Evolutionary conservation across 2,329 filamentous ascomycete species (phyloP).

Genomic region (Trichophyton simii): DNA sequence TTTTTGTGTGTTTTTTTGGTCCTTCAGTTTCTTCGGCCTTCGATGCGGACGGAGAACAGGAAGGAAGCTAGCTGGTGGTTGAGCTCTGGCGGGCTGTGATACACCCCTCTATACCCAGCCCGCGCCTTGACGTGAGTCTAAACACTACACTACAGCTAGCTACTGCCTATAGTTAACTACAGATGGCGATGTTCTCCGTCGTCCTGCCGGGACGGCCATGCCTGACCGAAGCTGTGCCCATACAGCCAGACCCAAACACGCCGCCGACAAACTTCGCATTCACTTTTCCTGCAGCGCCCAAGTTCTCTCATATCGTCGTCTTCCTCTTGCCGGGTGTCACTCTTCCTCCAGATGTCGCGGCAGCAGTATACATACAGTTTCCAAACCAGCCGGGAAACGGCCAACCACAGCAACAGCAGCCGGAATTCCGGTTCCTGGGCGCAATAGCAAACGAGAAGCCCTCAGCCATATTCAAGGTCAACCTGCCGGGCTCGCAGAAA

Average conservation of each 20-base stretch:
- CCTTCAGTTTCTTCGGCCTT: background rate
- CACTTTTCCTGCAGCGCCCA: conserved; percentile 49
- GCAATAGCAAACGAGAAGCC: conserved; percentile 83
- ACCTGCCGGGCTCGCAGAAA: conserved; percentile 15
- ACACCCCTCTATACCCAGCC: background rate
- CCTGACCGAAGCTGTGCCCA: conserved; percentile 41
- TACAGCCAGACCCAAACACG: conserved; percentile 41
- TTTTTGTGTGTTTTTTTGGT: background rate
- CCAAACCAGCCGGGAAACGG: conserved; percentile 32
- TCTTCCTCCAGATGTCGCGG: conserved; percentile 64
- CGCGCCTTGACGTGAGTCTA: background rate
- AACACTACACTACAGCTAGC: too few relatives aligned
- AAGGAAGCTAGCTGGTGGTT: background rate
- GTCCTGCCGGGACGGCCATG: conserved; percentile 49
- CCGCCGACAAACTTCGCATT: conserved; percentile 53
- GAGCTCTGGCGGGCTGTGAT: background rate
- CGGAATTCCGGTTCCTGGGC: conserved; percentile 72
- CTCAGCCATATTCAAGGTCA: conserved; percentile 77
- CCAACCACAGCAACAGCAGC: conserved; percentile 13
- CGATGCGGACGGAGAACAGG: background rate
- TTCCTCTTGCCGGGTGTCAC: conserved; percentile 70
- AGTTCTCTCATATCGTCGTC: conserved; percentile 65
- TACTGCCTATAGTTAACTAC: background rate
- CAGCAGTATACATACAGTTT: conserved; percentile 80
- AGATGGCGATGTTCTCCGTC: conserved; percentile 44